phyloP scores from a whole-genome alignment of 2,329 filamentous ascomycete species.

The Ophiostoma tasmaniense region DNA sequence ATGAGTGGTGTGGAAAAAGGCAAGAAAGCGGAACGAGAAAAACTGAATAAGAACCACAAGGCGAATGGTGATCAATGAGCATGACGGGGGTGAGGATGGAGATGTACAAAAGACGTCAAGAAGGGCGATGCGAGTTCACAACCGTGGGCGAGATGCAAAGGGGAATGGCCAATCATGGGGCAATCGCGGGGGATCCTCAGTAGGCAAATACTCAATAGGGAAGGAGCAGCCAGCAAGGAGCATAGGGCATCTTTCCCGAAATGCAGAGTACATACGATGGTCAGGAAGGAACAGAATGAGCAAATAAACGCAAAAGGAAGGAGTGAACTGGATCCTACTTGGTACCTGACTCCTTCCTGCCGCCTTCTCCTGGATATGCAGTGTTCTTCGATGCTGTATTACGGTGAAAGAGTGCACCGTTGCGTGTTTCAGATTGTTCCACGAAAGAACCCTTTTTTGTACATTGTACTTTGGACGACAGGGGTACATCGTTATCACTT shows the following conservation, averaged over 20 bases:
- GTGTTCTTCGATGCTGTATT: not conserved
- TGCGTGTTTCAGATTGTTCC: slow-evolving; percentile 17
- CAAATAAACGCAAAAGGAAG: not conserved
- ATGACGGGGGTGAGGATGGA: not conserved
- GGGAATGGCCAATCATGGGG: not conserved
- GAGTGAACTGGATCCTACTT: not conserved
- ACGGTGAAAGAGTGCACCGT: not conserved
- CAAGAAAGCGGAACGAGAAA: not conserved
- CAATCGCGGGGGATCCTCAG: not conserved
- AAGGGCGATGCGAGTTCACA: not conserved
- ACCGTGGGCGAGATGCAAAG: not conserved
- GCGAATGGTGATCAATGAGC: not conserved
- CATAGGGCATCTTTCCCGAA: not conserved
- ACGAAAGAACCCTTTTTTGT: not conserved
- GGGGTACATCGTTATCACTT: not conserved
- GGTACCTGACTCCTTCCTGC: not conserved
- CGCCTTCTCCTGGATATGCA: not conserved
- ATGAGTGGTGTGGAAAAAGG: not conserved
- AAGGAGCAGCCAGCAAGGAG: not conserved
- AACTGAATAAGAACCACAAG: not conserved
- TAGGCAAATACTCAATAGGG: not conserved
- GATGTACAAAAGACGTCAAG: not conserved
- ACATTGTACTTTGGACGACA: not conserved
- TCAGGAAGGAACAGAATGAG: not conserved
- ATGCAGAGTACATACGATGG: not conserved